Evolutionary conservation across 2,329 filamentous ascomycete genomes (phyloP).

Genomic region (Biscogniauxia mediterranea): DNA sequence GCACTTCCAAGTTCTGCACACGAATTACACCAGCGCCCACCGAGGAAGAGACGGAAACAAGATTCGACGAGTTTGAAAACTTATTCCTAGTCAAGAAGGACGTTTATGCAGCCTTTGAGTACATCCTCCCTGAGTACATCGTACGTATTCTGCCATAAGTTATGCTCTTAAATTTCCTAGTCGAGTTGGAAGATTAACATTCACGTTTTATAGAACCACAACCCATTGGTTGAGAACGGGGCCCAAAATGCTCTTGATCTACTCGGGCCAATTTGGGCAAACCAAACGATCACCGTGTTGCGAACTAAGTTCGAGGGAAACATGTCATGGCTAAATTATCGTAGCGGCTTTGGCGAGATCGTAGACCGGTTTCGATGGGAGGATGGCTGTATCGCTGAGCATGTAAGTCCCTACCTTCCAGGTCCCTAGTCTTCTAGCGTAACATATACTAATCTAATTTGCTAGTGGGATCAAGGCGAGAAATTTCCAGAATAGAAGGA

Average conservation of each 20-base stretch:
- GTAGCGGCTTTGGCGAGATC: conserved; percentile 19
- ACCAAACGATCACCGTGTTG: conserved; percentile 25
- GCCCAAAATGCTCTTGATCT: conserved; percentile 23
- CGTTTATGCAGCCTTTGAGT: conserved; percentile 25
- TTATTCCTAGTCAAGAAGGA: conserved; percentile 27
- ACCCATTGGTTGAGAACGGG: conserved; percentile 22
- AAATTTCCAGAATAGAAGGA: too few species aligned
- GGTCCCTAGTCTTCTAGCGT: too few species aligned
- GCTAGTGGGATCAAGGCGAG: too few species aligned
- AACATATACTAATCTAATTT: too few species aligned
- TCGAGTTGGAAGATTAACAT: too few species aligned
- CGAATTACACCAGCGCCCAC: conserved; percentile 20
- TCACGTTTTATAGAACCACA: conserved; percentile 22
- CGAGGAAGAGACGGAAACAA: conserved; percentile 19
- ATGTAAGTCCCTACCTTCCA: conserved; percentile 16
- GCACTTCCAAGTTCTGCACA: conserved; percentile 13
- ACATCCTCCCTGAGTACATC: conserved; percentile 26
- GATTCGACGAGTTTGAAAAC: conserved; percentile 26
- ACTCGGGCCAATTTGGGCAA: conserved; percentile 25
- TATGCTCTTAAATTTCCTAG: background rate
- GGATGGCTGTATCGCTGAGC: conserved; percentile 26
- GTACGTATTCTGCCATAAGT: conserved; percentile 9
- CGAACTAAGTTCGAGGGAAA: conserved; percentile 24
- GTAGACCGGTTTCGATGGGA: conserved; percentile 28
- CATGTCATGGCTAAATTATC: conserved; percentile 28